Conservation (phyloP, 495 filamentous ascomycete species). For the Aspergillus bertholletiae region DNA sequence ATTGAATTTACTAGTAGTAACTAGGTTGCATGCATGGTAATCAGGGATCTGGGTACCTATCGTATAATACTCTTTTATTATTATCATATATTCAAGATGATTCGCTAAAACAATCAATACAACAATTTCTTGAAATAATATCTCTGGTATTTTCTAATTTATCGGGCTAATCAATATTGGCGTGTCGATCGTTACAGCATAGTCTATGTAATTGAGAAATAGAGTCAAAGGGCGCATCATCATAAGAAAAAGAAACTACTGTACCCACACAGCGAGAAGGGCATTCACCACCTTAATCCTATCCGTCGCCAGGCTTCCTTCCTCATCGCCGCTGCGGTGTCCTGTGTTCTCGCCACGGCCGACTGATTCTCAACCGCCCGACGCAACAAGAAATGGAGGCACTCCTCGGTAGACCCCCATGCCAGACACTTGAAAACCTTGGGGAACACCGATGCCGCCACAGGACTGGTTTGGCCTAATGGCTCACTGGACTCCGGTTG, state of each 20-base stretch:
- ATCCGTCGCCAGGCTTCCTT: conserved; percentile 53
- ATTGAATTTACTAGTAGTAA: no score
- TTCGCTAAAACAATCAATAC: no score
- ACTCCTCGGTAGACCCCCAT: conserved; percentile 84
- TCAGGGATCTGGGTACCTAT: no score
- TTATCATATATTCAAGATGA: no score
- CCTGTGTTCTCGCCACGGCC: conserved; percentile 65
- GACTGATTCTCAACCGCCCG: conserved; percentile 83
- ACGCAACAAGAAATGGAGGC: conserved; percentile 78
- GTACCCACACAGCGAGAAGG: conserved; percentile 12
- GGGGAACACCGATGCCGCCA: conserved; percentile 27
- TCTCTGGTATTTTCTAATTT: no score
- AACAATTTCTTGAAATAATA: no score
- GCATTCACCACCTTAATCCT: conserved; percentile 26
- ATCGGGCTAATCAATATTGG: no score
- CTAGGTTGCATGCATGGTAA: no score
- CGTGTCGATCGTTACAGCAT: no score
- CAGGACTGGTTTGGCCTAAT: neutral
- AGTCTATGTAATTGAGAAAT: neutral
- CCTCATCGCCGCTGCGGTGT: conserved; percentile 63
- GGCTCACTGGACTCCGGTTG: neutral
- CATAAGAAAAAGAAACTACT: neutral
- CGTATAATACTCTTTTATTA: no score
- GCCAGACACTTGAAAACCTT: conserved; percentile 76
- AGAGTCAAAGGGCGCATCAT: no score